Conservation (phyloP, 2,329 filamentous ascomycete genomes). For the Gremmenia infestans region DNA sequence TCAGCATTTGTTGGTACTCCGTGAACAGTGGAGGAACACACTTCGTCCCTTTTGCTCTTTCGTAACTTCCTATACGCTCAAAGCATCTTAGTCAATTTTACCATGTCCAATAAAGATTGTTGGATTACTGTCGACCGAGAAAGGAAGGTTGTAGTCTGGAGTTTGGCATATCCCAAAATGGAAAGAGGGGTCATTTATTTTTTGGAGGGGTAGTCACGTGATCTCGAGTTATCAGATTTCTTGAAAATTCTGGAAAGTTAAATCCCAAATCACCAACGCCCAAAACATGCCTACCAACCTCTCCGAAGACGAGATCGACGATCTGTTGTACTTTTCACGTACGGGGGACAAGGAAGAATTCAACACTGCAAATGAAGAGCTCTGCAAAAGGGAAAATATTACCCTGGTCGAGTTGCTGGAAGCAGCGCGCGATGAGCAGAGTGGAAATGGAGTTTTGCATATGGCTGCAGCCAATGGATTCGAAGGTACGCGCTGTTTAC, state of each 20-base stretch:
- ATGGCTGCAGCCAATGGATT: conserved; percentile 93
- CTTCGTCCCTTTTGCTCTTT: too few species aligned
- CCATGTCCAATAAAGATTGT: too few species aligned
- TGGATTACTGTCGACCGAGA: too few species aligned
- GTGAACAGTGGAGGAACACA: too few species aligned
- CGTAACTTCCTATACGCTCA: too few species aligned
- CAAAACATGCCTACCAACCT: conserved; percentile 38
- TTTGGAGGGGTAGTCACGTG: too few species aligned
- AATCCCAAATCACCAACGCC: background rate
- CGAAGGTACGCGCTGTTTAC: conserved; percentile 50
- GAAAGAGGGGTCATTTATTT: too few species aligned
- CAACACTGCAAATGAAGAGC: conserved; percentile 48
- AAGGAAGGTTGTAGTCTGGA: too few species aligned
- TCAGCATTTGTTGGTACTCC: too few species aligned
- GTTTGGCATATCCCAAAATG: too few species aligned
- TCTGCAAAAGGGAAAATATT: conserved; percentile 58
- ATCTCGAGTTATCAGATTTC: background rate
- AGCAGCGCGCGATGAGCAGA: conserved; percentile 67
- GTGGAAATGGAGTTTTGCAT: conserved; percentile 76
- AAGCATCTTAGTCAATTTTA: too few species aligned
- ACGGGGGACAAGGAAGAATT: conserved; percentile 71
- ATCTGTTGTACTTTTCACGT: conserved; percentile 83
- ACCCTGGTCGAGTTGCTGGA: conserved; percentile 59
- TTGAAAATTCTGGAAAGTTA: background rate
- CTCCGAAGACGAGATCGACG: conserved; percentile 78